A percentile compares a stretch with the other conserved stretches of the same genome.
Evolutionary conservation across 192 early-diverging fungal species (phyloP).

Genomic region (Geranomyces michiganensis): DNA sequence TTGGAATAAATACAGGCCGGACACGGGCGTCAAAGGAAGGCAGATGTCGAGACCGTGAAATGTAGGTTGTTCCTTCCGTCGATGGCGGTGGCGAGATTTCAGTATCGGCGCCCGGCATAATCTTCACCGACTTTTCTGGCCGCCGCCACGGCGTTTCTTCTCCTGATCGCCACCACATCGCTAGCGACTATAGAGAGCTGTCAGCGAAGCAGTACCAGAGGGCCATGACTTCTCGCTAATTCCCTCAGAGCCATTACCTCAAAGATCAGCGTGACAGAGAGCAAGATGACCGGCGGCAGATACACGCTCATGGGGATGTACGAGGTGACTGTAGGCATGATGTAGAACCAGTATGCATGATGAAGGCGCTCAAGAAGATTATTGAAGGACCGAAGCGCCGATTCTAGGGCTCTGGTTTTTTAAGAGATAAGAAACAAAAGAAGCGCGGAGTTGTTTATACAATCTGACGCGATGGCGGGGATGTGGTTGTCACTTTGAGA

Average conservation of each 20-base stretch:
- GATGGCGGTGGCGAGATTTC: neutral
- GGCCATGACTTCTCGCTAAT: neutral
- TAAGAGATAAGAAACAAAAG: neutral
- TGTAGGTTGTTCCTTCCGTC: neutral
- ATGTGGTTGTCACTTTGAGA: too few relatives aligned
- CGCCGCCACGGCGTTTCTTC: neutral
- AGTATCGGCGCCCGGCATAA: neutral
- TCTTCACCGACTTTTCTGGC: too few relatives aligned
- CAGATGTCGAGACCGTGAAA: neutral
- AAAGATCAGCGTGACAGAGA: conserved; percentile 67
- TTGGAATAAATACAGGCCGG: conserved; percentile 37
- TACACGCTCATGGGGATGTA: conserved; percentile 91
- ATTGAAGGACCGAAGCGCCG: conserved; percentile 80
- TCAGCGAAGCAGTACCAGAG: neutral
- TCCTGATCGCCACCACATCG: conserved; percentile 2
- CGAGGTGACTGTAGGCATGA: conserved; percentile 73
- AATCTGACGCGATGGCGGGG: too few relatives aligned
- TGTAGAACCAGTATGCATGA: conserved; percentile 96
- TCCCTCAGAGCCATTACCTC: conserved; percentile 38
- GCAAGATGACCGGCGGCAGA: conserved; percentile 79
- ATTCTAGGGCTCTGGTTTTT: conserved; percentile 63
- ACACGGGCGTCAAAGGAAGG: conserved; percentile 27
- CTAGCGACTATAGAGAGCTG: conserved; percentile 1
- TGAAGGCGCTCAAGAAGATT: conserved; percentile 93
- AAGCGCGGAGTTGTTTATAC: neutral